Conservation (phyloP, 2,329 filamentous ascomycete genomes). For the Talaromyces sp. region DNA sequence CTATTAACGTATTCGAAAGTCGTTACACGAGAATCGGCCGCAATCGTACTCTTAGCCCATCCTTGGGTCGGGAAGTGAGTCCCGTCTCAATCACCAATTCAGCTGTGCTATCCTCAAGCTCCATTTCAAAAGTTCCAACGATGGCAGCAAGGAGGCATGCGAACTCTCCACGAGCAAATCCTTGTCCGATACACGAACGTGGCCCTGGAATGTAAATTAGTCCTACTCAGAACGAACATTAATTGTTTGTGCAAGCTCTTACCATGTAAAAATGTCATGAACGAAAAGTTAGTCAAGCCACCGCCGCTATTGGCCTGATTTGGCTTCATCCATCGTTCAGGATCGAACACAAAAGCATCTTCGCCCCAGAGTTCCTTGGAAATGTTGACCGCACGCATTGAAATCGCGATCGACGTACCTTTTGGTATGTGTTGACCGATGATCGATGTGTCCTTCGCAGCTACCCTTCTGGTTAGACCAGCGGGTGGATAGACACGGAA, state of each 20-base stretch:
- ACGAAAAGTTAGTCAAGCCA: constrained; percentile 69
- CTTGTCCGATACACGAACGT: constrained; percentile 30
- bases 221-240: background rate
- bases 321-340: constrained; percentile 68
- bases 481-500: constrained; percentile 73
- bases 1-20: background rate
- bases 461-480: constrained; percentile 66
- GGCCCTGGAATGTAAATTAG: constrained; percentile 15
- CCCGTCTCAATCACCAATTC: constrained; percentile 16
- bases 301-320: constrained; percentile 61
- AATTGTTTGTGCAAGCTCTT: background rate
- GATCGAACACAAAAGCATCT: constrained; percentile 72
- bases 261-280: constrained; percentile 75
- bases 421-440: constrained; percentile 64
- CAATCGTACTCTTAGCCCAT: constrained; percentile 4
- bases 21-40: background rate
- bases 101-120: constrained; percentile 37
- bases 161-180: constrained; percentile 69
- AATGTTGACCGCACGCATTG: constrained; percentile 67
- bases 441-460: constrained; percentile 66
- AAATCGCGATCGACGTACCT: constrained; percentile 67
- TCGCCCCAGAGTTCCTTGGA: constrained; percentile 70
- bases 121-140: constrained; percentile 66
- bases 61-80: constrained; percentile 14
- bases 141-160: constrained; percentile 72